phyloP scores from a whole-genome alignment of 306 rosid species.

The Adenanthera pavonina region DNA sequence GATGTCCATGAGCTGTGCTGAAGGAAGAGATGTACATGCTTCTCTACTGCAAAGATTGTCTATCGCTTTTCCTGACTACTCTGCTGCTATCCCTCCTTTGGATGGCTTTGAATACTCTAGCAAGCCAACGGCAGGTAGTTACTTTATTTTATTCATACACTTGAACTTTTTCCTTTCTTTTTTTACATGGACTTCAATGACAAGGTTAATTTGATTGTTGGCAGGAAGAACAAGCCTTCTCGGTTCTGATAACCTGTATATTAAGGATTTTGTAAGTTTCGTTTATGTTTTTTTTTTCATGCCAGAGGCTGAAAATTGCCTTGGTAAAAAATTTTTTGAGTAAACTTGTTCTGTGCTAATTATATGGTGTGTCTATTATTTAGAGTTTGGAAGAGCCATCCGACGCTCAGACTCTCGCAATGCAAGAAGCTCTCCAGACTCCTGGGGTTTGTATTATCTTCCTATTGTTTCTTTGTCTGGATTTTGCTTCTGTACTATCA shows the following conservation, averaged over 20 bases:
- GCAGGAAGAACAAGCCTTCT: conserved; percentile 69
- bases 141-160: conserved; percentile 18
- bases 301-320: not conserved
- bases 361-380: conserved; percentile 29
- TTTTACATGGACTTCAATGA: conserved; percentile 22
- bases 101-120: conserved; percentile 66
- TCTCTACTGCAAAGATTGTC: conserved; percentile 70
- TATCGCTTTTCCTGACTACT: conserved; percentile 61
- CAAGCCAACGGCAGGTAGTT: conserved; percentile 64
- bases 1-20: conserved; percentile 40
- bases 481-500: not conserved
- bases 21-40: conserved; percentile 48
- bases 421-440: conserved; percentile 66
- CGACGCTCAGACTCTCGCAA: conserved; percentile 58
- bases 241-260: conserved; percentile 57
- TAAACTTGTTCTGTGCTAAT: not conserved
- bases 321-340: not conserved
- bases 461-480: not conserved
- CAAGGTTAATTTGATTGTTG: conserved; percentile 42
- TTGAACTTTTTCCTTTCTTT: conserved; percentile 3
- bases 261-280: conserved; percentile 67
- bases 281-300: conserved; percentile 11
- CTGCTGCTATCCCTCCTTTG: conserved; percentile 55
- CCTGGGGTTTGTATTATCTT: conserved; percentile 65
- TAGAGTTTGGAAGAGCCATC: conserved; percentile 76